Percentiles rank a stretch among this genome's conserved stretches.
Conservation (phyloP, 2,329 filamentous ascomycete species). For the Colletotrichum simmondsii region DNA sequence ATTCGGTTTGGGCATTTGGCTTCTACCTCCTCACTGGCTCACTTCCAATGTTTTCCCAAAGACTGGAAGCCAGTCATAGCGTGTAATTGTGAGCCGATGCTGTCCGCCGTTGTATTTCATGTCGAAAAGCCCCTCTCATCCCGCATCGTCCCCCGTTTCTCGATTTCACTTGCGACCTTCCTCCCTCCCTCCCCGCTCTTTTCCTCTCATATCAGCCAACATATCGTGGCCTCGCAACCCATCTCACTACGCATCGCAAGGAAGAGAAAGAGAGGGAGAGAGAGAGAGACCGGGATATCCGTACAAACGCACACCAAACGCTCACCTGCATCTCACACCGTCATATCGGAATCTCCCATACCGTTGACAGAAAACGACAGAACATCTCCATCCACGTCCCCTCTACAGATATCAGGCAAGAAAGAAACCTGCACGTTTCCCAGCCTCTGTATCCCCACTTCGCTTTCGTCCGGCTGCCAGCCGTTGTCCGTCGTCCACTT, state of each 20-base stretch:
- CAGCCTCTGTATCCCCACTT: slow-evolving; percentile 15
- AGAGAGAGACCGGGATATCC: not conserved
- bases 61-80: not conserved
- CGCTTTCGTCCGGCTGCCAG: not conserved
- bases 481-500: slow-evolving; percentile 24
- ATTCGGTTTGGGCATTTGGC: not conserved
- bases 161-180: not conserved
- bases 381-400: not conserved
- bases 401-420: not conserved
- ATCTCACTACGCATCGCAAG: not conserved
- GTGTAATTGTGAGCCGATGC: not conserved
- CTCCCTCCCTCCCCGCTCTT: slow-evolving; percentile 16
- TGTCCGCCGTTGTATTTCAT: slow-evolving; percentile 3
- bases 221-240: not conserved
- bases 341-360: not conserved
- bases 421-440: not conserved
- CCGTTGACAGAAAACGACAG: slow-evolving; percentile 13
- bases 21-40: not conserved
- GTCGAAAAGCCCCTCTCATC: not conserved
- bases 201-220: slow-evolving; percentile 24
- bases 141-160: not conserved
- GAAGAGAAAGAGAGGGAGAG: not conserved
- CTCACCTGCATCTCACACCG: slow-evolving; percentile 6
- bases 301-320: not conserved
- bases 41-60: not conserved